Conservation (phyloP, 768 basidiomycete species). For the Solioccasus polychromus region DNA sequence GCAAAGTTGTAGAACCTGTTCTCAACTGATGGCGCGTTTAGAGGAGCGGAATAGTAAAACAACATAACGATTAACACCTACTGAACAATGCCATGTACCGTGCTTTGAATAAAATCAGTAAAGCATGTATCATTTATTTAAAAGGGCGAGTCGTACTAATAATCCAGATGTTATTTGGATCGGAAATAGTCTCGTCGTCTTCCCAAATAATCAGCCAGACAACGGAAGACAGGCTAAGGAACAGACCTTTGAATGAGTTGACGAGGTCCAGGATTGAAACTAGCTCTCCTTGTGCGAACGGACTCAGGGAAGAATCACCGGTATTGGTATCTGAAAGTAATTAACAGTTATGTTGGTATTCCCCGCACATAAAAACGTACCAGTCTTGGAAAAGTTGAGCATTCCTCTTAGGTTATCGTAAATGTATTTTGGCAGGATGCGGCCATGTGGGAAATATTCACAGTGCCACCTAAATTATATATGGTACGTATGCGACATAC, state of each 20-base stretch:
- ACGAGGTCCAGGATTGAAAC: background rate
- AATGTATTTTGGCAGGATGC: conserved; percentile 16
- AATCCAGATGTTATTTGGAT: background rate
- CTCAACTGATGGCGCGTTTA: background rate
- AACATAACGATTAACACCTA: background rate
- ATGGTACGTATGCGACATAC: too few relatives aligned
- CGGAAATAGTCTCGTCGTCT: background rate
- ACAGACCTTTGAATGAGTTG: background rate
- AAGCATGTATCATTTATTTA: background rate
- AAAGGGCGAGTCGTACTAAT: background rate
- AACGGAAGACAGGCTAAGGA: background rate
- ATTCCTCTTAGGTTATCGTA: conserved; percentile 3
- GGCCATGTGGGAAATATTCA: conserved; percentile 10
- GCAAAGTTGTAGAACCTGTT: conserved; percentile 36
- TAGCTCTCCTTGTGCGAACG: background rate
- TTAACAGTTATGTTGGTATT: too few relatives aligned
- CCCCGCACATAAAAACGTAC: background rate
- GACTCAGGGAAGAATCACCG: background rate
- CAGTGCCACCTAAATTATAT: conserved; percentile 1
- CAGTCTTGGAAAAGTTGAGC: background rate
- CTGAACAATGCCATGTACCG: background rate
- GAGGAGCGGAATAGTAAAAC: background rate
- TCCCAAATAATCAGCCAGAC: background rate
- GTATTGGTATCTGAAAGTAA: background rate
- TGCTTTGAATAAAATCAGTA: background rate